Evolutionary conservation across 139 green algal species (phyloP), one percentile per base, ranked within the genome.

Genomic region (Auxenochlorella pyrenoidosa): DNA sequence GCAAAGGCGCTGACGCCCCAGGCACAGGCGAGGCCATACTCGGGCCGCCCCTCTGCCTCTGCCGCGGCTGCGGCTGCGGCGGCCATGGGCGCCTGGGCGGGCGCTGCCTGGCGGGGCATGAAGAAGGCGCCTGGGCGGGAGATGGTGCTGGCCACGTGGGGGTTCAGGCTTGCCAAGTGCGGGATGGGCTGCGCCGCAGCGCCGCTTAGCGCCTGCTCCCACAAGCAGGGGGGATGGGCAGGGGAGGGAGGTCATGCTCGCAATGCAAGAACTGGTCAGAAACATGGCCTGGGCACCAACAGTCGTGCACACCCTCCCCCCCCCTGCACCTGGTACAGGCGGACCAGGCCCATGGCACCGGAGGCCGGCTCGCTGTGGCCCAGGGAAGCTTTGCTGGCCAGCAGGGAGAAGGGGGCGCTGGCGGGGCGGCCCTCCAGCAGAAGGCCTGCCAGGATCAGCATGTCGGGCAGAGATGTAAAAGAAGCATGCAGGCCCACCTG

Each of bases 331-430:
- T 91, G 65, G 63, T 84, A 76, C 71, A 80, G 91, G 82, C 38
- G 93, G 38, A 15, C 38, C 30, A 98, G 58, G 28, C 93, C 95
- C 60, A 95, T 84, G 8, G 95, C 41, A 38, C 96, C 96, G 6
- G 96, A 96, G 4, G 94, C 94, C 0, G 96, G 94, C 88, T 99
- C 96, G n/a, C 94, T 93, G 91, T 99, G 96, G 5, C 96, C 96
- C 18, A 96, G 38, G n/a, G 76, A 75, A 38, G 90, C 94, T 88
- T 98, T 98, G 70, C 93, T 94, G 40, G 94, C 91, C 21, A 92
- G 85, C 80, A 98, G 65, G 1, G 68, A 85, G 0, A 97, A 89
- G 1, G 91, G 90, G 15, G 28, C 66, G 18, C 65, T 22, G 13
- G 13, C n/a, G 12, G 38, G 18, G 26, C 41, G 75, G 21, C 41